Conservation (phyloP, 1,284 basidiomycete genomes). For the Rhodotorula sp. region DNA sequence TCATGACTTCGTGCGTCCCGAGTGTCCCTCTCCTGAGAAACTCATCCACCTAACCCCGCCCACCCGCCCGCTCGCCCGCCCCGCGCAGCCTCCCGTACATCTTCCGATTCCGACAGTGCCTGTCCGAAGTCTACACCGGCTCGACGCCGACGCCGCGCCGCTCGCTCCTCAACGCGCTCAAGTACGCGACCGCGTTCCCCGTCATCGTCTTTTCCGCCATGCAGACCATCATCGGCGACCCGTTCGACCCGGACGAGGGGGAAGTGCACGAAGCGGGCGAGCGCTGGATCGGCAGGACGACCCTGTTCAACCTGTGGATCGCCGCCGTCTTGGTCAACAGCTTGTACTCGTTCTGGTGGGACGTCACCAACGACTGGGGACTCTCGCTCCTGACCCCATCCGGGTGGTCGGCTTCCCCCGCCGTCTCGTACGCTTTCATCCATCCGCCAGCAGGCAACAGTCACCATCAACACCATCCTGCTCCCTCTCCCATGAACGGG, state of each 20-base stretch:
- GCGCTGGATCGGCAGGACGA: constrained; percentile 70
- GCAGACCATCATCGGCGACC: constrained; percentile 54
- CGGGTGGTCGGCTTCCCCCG: constrained; percentile 28
- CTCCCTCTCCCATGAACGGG: not conserved
- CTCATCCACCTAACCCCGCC: no score
- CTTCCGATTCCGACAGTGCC: constrained; percentile 87
- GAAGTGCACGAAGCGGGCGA: constrained; percentile 22
- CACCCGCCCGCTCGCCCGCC: not conserved
- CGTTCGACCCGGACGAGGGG: constrained; percentile 35
- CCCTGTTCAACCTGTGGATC: constrained; percentile 81
- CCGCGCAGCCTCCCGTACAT: constrained; percentile 76
- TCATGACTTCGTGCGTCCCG: constrained; percentile 40
- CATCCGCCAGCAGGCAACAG: constrained; percentile 10
- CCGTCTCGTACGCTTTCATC: constrained; percentile 31
- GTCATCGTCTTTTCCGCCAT: constrained; percentile 91
- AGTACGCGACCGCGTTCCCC: constrained; percentile 97
- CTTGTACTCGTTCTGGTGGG: constrained; percentile 98
- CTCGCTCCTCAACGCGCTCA: constrained; percentile 88
- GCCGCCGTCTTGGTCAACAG: constrained; percentile 84
- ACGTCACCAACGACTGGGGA: constrained; percentile 98
- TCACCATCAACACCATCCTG: not conserved
- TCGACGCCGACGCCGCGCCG: constrained; percentile 60
- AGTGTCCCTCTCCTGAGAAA: no score
- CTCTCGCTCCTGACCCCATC: constrained; percentile 62
- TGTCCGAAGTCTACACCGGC: constrained; percentile 72